Percentiles rank a stretch among this genome's conserved stretches.
Evolutionary conservation across 345 rosid genomes (phyloP).

Genomic region (Angophora floribunda): DNA sequence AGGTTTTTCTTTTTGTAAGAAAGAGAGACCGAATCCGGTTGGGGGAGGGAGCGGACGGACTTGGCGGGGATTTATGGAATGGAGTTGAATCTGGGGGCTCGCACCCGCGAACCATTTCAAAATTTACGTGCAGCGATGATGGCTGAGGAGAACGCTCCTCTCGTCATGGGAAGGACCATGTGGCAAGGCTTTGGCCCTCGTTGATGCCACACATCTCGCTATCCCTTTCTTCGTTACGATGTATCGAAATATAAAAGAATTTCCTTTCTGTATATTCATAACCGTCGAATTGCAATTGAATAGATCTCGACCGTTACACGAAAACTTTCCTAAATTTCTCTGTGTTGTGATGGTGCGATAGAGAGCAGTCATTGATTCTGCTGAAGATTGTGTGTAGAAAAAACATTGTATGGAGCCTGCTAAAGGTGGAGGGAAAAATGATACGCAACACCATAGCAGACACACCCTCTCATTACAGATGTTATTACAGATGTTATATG

Average conservation of each 20-base stretch:
- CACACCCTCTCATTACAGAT: rapidly evolving
- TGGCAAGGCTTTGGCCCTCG: not conserved
- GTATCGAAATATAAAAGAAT: not conserved
- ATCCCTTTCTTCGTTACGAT: rapidly evolving
- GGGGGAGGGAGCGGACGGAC: not conserved
- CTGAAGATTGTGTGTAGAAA: not conserved
- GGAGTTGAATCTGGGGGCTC: not conserved
- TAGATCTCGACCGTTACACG: not conserved
- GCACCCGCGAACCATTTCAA: not conserved
- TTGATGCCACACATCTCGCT: not conserved
- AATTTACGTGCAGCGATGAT: not conserved
- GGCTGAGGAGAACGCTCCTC: not conserved
- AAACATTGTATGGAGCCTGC: not conserved
- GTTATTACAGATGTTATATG: not conserved
- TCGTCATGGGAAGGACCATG: not conserved
- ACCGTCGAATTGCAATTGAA: not conserved
- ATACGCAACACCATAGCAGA: rapidly evolving
- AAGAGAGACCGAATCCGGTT: not conserved
- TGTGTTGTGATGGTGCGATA: rapidly evolving
- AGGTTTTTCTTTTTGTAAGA: not conserved
- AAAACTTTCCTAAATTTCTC: not conserved
- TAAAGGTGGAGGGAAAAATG: too few relatives aligned
- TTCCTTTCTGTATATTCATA: rapidly evolving
- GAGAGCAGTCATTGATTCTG: not conserved
- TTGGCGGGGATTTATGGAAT: not conserved